Base-by-base conservation (phyloP, 495 filamentous ascomycete species). In the Thozetella sp. region DNA sequence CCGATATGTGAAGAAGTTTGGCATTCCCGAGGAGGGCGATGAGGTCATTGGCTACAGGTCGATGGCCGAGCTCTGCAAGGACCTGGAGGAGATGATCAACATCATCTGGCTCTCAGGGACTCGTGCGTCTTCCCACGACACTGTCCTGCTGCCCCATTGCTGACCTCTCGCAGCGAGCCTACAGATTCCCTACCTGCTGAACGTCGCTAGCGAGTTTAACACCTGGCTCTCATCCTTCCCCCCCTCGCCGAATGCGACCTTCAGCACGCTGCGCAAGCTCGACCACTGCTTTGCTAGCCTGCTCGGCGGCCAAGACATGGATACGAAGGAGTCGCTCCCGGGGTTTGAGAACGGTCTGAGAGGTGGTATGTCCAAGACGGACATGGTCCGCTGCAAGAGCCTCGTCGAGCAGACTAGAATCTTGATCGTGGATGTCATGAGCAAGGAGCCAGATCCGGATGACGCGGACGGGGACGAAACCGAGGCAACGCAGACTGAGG, bases 61-160 rank as follows among this genome's bases (percentile, higher is more conserved):
- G 59, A 89, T 95, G 70, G 76, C 69, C 17, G 87, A 94, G 56
- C 76, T 91, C 4, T 89, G 81, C 15, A 82, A 76, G 51, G 91
- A 96, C 67, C 70, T 96, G 0, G 88, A 92, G 43, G 76, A 73
- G 6, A 60, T 94, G 17, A 74, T 94, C 17, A 88, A 94, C 73
- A 83, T 93, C 12, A 71, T 96, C 9, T 97, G 93, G 93, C 78
- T 89, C 23, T 89, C 84, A 45, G 90, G 90, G 2, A 95, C 92
- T 11, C 91, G 92, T 95, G 80, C 61, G 91, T 65, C 25, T n/a
- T n/a, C n/a, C n/a, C n/a, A n/a, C n/a, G n/a, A n/a, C n/a, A n/a
- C n/a, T n/a, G n/a, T 20, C 24, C 15, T 26, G 15, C 15, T 22
- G 19, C n/a, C 22, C 11, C 54, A 34, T 20, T 0, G 26, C 51